phyloP scores from a whole-genome alignment of 176 grass and related monocot genomes.

The Oryza glumipatula region DNA sequence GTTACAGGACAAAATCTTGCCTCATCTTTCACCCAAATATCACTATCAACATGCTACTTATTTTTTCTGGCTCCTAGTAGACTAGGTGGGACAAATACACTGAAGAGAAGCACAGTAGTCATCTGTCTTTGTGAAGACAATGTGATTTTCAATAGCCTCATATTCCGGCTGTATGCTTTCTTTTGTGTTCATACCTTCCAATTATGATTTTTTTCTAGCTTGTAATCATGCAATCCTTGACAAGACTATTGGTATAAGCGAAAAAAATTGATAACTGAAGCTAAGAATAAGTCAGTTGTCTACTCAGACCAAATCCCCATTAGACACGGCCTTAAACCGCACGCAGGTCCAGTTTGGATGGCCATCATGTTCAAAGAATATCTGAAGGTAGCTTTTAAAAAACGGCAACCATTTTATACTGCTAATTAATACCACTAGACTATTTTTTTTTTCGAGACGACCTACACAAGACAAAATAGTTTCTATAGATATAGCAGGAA shows the following conservation, averaged over 20 bases:
- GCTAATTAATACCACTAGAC: not conserved
- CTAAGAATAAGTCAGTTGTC: not conserved
- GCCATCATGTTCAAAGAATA: slow-evolving; percentile 28
- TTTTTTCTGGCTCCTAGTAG: not conserved
- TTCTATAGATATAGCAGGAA: no score
- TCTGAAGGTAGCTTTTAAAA: slow-evolving; percentile 10
- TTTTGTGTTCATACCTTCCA: slow-evolving; percentile 11
- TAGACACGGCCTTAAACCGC: slow-evolving; percentile 4
- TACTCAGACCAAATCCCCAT: not conserved
- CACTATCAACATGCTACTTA: not conserved
- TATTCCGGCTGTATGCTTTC: slow-evolving; percentile 7
- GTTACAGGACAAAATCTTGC: slow-evolving; percentile 6
- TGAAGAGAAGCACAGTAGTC: not conserved
- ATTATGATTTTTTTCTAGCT: slow-evolving; percentile 21
- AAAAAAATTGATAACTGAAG: slow-evolving; percentile 2
- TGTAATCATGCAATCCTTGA: slow-evolving; percentile 22
- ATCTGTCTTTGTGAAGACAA: slow-evolving; percentile 34
- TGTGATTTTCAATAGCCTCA: slow-evolving; percentile 15
- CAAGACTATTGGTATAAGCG: slow-evolving; percentile 17
- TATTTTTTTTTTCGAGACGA: not conserved
- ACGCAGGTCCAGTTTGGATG: slow-evolving; percentile 14
- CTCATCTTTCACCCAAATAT: slow-evolving; percentile 9
- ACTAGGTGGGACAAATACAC: slow-evolving; percentile 18
- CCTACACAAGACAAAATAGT: no score
- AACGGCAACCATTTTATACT: slow-evolving; percentile 27